Evolutionary conservation across 768 basidiomycete species (phyloP), one percentile per base, ranked within the genome.

Genomic region (Lactarius deliciosus): DNA sequence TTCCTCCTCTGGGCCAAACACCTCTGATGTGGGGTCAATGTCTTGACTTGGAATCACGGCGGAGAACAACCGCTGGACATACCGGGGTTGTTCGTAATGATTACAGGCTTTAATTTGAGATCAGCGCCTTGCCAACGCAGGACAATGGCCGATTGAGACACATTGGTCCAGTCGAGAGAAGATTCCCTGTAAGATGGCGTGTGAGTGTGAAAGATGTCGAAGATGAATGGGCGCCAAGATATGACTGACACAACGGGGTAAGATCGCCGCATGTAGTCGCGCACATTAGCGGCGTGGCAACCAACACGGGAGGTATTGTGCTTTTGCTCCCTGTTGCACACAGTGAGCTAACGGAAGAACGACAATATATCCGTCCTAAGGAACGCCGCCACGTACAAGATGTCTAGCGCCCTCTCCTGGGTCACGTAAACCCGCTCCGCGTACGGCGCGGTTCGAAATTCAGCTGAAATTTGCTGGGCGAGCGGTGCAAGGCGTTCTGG

Each of bases 61-160:
- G 10, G 4, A 25, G 22, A n/a, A 30, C 2, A 2, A 55, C 5
- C 20, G 41, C 6, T 1, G 25, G 50, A 60, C 66, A 56, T 5
- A 64, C 66, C 58, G 28, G 56, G 40, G 43, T 30, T 55, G 36
- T 64, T 68, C 1, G 58, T 47, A 22, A 68, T 32, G 43, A 64
- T 47, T 41, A 64, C 58, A 9, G 66, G 66, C 10, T 60, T 47
- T 11, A 56, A 25, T 34, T 5, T 18, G 20, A 8, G 43, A 25
- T 64, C 41, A 2, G 54, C 47, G 32, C 66, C 66, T 43, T 55
- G 62, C 66, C 62, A 68, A 16, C 55, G 58, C 10, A 60, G 32
- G 34, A 68, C 53, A 22, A 68, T 10, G 20, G 66, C 66, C 2
- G 62, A 64, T 28, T 47, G 8, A 9, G 41, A 50, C 2, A 64